Base-by-base conservation (phyloP, 2,329 filamentous ascomycete genomes). In the Diaporthe australafricana region DNA sequence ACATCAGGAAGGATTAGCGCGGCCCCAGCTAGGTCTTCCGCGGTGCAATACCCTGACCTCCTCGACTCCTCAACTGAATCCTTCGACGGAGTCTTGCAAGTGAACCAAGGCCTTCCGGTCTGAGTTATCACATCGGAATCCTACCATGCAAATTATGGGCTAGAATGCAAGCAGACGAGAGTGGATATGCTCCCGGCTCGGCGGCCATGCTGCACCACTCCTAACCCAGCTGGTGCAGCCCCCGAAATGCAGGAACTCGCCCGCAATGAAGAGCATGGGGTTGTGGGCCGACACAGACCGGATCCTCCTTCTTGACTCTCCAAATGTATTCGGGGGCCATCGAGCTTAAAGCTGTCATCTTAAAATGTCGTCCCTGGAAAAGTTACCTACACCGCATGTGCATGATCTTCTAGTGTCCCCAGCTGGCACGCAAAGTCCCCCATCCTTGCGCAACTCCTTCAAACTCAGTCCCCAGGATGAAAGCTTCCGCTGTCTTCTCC, bases 201-300 rank as follows among this genome's bases (percentile, higher is more conserved):
- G 8, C 32, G 45, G 11, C 12, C 60, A 12, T 50, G 27, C n/a
- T 50, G 45, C 14, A 27, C n/a, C 60, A 62, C 50, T 14, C 35
- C 45, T 25, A 50, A 48, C 60, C 30, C 27, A 63, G 42, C 60
- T 48, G n/a, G 45, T 22, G 42, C 42, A 35, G 60, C 60, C 22
- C 22, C 60, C 60, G 42, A 63, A 48, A 63, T 63, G 60, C 60
- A 63, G 60, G 27, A 22, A 63, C 42, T 48, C 17, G 30, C 22
- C n/a, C 60, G 45, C n/a, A 7, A 12, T 12, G n/a, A 14, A 25
- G 20, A 42, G 48, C 45, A 50, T 50, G 60, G 60, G 60, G 60
- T 30, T 3, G 45, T 45, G 42, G 30, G 60, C 45, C 60, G 45
- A 50, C 25, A 50, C 17, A 50, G 30, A 16, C 30, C 45, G 20